These are phyloP conservation scores for Xylariaceae sp. DNA, from an alignment of 2,329 filamentous ascomycete genomes.

Conservation along the genomic window DNA sequence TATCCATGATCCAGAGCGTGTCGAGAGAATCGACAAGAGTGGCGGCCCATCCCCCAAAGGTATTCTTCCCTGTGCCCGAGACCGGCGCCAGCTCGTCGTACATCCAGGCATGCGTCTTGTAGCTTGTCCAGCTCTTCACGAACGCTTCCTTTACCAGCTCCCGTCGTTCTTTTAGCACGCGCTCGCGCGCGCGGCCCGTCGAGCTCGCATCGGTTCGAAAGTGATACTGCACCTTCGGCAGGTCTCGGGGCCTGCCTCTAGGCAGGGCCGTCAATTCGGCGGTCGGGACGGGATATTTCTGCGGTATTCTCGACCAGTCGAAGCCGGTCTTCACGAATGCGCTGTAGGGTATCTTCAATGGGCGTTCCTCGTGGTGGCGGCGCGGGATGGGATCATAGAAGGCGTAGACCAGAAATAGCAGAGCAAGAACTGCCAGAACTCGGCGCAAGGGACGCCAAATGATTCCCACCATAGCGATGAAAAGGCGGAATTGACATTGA, in stretches of 20 bases:
- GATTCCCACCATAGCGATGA: not conserved
- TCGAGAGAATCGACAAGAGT: constrained; percentile 60
- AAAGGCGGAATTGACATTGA: too few relatives aligned
- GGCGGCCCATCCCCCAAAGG: constrained; percentile 57
- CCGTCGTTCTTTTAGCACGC: constrained; percentile 37
- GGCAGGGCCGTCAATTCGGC: constrained; percentile 19
- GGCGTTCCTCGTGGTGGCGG: not conserved
- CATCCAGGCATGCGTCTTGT: constrained; percentile 55
- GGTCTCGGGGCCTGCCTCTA: constrained; percentile 11
- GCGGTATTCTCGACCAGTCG: constrained; percentile 23
- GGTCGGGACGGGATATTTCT: constrained; percentile 16
- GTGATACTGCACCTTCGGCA: constrained; percentile 18
- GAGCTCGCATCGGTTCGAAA: constrained; percentile 17
- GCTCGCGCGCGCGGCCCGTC: constrained; percentile 11
- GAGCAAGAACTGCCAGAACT: not conserved
- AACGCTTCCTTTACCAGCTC: constrained; percentile 45
- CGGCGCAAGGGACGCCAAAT: not conserved
- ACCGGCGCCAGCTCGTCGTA: constrained; percentile 56
- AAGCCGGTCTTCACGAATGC: constrained; percentile 19
- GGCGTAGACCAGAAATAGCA: not conserved
- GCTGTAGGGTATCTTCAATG: not conserved
- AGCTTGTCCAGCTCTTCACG: constrained; percentile 50
- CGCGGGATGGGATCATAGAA: not conserved
- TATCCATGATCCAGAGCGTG: constrained; percentile 57
- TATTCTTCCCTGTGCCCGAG: constrained; percentile 49